These are phyloP conservation scores for Stevia rebaudiana DNA, from an alignment of 140 eudicot species.

Conservation along the genomic window DNA sequence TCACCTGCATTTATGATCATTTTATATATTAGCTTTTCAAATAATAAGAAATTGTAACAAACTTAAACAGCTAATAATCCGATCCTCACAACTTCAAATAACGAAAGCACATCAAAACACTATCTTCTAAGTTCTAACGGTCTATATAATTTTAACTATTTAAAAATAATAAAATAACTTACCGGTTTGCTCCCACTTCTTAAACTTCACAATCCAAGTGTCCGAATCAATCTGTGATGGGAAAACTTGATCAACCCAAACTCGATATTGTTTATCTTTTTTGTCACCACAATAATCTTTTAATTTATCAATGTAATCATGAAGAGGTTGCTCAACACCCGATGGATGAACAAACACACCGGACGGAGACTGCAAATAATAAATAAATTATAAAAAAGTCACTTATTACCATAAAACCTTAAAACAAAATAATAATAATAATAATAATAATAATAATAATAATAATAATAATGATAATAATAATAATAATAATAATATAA, in stretches of 20 bases:
- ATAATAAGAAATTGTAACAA: neutral
- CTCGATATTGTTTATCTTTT: constrained; percentile 54
- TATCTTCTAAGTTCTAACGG: neutral
- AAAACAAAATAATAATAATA: neutral
- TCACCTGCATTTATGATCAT: constrained; percentile 44
- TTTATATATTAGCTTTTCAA: neutral
- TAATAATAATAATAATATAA: constrained; percentile 5
- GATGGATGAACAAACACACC: constrained; percentile 60
- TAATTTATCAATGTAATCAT: constrained; percentile 45
- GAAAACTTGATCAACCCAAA: constrained; percentile 88
- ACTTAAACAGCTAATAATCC: neutral
- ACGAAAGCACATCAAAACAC: no score
- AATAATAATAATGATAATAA: constrained; percentile 1
- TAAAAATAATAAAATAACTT: constrained; percentile 18
- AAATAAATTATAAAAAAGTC: neutral
- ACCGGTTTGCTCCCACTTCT: constrained; percentile 91
- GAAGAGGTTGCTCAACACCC: constrained; percentile 54
- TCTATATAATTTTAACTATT: neutral
- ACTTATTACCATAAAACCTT: neutral
- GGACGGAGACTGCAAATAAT: constrained; percentile 47
- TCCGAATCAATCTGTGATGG: constrained; percentile 56
- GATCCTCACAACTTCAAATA: no score
- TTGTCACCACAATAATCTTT: constrained; percentile 56
- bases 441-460: constrained; percentile 5
- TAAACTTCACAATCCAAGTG: constrained; percentile 70